phyloP scores from a whole-genome alignment of 2,329 filamentous ascomycete genomes.

The Aspergillus hiratsukae region DNA sequence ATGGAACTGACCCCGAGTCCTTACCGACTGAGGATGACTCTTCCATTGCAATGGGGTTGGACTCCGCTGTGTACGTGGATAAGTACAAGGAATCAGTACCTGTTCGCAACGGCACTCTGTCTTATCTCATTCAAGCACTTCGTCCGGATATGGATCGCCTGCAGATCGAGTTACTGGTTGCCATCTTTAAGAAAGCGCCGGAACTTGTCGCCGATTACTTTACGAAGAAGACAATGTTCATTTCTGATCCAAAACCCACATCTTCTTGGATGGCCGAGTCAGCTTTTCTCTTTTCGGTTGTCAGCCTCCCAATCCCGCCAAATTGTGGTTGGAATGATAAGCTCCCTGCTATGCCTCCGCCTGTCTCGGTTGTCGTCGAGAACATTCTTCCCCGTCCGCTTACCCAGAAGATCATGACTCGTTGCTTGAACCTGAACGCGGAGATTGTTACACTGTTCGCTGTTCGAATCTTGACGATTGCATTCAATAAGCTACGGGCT shows the following conservation, averaged over 20 bases:
- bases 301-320: slow-evolving; percentile 68
- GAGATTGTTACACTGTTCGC: slow-evolving; percentile 81
- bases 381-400: slow-evolving; percentile 80
- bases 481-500: slow-evolving; percentile 70
- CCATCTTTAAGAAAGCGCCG: slow-evolving; percentile 75
- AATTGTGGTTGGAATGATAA: slow-evolving; percentile 64
- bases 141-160: slow-evolving; percentile 76
- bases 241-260: slow-evolving; percentile 85
- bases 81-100: slow-evolving; percentile 63
- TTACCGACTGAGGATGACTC: slow-evolving; percentile 43
- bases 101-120: slow-evolving; percentile 73
- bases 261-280: slow-evolving; percentile 95
- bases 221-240: slow-evolving; percentile 70
- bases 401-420: slow-evolving; percentile 70
- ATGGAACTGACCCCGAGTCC: slow-evolving; percentile 58
- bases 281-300: slow-evolving; percentile 76
- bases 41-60: slow-evolving; percentile 61
- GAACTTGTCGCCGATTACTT: slow-evolving; percentile 90
- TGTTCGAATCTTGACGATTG: slow-evolving; percentile 70
- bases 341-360: slow-evolving; percentile 67
- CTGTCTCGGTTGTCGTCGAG: slow-evolving; percentile 73
- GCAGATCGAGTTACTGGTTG: slow-evolving; percentile 75
- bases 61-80: slow-evolving; percentile 66
- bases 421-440: slow-evolving; percentile 73
- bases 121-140: slow-evolving; percentile 72